Base-by-base conservation (phyloP, 1,284 basidiomycete genomes). In the Microbotryomycetes sp. region DNA sequence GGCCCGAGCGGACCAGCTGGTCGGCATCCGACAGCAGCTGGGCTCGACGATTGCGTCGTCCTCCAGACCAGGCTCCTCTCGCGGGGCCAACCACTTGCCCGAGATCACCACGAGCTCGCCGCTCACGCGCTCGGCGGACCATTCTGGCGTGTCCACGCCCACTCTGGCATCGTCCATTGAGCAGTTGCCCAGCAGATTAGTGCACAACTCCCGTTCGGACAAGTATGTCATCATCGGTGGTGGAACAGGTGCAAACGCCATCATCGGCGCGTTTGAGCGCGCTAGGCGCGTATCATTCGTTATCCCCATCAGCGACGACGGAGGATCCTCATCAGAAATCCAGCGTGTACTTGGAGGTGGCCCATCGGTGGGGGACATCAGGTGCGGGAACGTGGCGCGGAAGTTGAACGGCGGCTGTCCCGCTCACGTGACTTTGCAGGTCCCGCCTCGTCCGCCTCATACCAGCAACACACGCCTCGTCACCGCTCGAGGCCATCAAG, bases 401-500 rank as follows among this genome's bases (percentile, higher is more conserved):
- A 49, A 30, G 2, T 49, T 45, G 4, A 47, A 45, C 45, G 45
- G 48, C 5, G 13, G 56, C 6, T 45, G 50, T 57, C n/a, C 27
- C 28, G 23, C 13, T 56, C 6, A 26, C n/a, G 13, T 50, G 6
- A 24, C 26, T 47, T 13, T 21, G 21, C 31, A 57, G 81, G 5
- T 81, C 80, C 0, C 73, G 81, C 4, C 73, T 82, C 21, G 77
- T 79, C 53, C 76, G 81, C 5, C 75, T 82, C 21, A 81, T 80
- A 41, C 79, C 78, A 0, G 67, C 73, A 3, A 69, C 74, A 0
- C 64, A 56, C 0, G 41, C 53, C 23, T 31, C 57, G 35, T 59
- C 58, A 21, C 62, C 58, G 4, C 60, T 70, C 28, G 61, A 35
- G 24, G 66, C 54, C n/a, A 72, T 72, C 47, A 68, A 61, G 3